These are phyloP conservation scores for Prorocentrum cordatum DNA, from an alignment of 169 alveolate species.

Conservation along the genomic window DNA sequence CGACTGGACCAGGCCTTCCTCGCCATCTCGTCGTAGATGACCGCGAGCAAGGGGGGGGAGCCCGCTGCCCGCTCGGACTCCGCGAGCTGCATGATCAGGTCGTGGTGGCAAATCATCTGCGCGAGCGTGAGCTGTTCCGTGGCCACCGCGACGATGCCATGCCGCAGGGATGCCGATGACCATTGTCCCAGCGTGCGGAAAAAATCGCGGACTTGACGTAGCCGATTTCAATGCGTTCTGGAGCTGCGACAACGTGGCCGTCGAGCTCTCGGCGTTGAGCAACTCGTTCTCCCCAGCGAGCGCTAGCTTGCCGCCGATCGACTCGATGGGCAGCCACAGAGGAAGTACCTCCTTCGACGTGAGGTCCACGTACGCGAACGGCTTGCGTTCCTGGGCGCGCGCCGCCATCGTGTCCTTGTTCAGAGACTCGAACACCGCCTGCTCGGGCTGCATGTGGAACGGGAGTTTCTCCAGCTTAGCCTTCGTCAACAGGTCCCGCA, in stretches of 20 bases:
- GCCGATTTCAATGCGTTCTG: conserved; percentile 7
- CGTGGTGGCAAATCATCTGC: not conserved
- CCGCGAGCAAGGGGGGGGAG: not conserved
- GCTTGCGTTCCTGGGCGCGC: not conserved
- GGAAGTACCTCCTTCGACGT: conserved; percentile 17
- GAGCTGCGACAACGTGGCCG: not conserved
- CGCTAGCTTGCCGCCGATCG: conserved; percentile 3
- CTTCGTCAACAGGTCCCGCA: not conserved
- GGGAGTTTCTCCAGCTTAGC: not conserved
- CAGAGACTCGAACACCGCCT: conserved; percentile 5
- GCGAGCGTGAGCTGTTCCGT: not conserved
- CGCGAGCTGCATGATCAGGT: conserved; percentile 4
- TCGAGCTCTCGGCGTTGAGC: not conserved
- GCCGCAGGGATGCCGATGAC: not conserved
- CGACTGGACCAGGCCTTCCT: too few species aligned
- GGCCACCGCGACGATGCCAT: not conserved
- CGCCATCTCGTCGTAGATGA: conserved; percentile 16
- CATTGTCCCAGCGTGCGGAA: conserved; percentile 18
- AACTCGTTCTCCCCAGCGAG: not conserved
- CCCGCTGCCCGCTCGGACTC: not conserved
- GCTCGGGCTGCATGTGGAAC: conserved; percentile 19
- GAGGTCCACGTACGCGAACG: conserved; percentile 5
- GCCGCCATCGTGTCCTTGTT: conserved; percentile 1
- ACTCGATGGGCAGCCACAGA: not conserved
- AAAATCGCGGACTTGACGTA: not conserved